A percentile compares a stretch with the other conserved stretches of the same genome.
Conservation (phyloP, 1,284 basidiomycete genomes). For the Ceratobasidium sp. region DNA sequence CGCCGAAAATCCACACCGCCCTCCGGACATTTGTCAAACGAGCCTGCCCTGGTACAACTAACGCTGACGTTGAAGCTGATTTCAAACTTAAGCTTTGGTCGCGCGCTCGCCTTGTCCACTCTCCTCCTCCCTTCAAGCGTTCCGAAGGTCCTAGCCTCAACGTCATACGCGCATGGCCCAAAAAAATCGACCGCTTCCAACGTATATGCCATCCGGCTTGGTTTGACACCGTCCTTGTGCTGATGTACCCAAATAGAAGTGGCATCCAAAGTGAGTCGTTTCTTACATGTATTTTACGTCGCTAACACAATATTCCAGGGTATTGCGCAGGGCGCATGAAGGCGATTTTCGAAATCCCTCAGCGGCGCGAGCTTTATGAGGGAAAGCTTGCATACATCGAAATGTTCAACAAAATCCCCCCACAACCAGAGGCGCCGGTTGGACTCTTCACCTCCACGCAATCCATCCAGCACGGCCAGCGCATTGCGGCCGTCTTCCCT, state of each 20-base stretch:
- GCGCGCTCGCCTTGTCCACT: neutral
- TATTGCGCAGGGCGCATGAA: neutral
- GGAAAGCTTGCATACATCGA: neutral
- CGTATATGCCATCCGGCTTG: neutral
- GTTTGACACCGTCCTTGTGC: slow-evolving; percentile 17
- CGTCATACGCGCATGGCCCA: slow-evolving; percentile 5
- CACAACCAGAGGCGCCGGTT: neutral
- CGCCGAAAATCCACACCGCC: neutral
- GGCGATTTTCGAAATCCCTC: neutral
- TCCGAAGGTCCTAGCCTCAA: neutral
- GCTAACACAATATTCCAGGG: neutral
- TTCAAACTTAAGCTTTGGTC: neutral
- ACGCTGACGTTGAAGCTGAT: neutral
- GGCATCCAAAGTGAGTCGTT: slow-evolving; percentile 11
- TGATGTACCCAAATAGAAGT: neutral
- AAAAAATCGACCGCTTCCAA: neutral
- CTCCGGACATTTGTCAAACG: neutral
- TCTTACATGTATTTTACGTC: neutral
- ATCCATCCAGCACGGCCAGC: neutral
- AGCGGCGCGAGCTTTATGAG: neutral
- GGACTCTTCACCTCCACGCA: neutral
- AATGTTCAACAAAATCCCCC: neutral
- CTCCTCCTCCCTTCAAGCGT: slow-evolving; percentile 14
- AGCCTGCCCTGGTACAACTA: neutral
- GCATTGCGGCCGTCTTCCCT: neutral